Conservation (phyloP, 352 stramenopile genomes). For the Pythium brachiatum region DNA sequence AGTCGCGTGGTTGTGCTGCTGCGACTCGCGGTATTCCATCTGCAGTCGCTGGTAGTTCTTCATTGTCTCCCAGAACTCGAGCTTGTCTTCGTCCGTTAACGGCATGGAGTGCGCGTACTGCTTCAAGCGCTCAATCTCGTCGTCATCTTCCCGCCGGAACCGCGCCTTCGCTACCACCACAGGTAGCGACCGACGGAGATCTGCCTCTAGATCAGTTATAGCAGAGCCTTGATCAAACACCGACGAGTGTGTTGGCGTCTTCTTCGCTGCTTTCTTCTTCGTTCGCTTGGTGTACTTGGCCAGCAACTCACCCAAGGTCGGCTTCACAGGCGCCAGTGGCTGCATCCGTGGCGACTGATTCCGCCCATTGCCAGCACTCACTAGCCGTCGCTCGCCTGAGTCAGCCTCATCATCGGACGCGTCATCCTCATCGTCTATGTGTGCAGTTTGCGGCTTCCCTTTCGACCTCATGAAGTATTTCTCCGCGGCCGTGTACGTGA, state of each 20-base stretch:
- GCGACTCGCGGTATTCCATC: slow-evolving; percentile 29
- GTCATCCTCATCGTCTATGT: slow-evolving; percentile 3
- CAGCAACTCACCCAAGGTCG: slow-evolving; percentile 4
- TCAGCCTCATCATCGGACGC: background rate
- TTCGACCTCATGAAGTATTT: slow-evolving; percentile 26
- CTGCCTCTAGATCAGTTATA: background rate
- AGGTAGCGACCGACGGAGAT: background rate
- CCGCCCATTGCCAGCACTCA: background rate
- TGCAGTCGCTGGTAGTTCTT: slow-evolving; percentile 41
- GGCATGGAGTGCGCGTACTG: slow-evolving; percentile 39
- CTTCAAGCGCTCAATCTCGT: slow-evolving; percentile 48
- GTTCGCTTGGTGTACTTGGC: slow-evolving; percentile 6
- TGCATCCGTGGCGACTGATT: background rate
- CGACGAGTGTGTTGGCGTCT: slow-evolving; percentile 1
- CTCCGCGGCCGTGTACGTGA: slow-evolving; percentile 22
- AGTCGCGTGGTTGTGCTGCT: slow-evolving; percentile 35
- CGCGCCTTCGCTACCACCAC: background rate
- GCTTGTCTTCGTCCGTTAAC: slow-evolving; percentile 36
- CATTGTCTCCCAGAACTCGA: slow-evolving; percentile 46
- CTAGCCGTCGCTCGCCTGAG: background rate
- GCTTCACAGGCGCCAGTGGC: background rate
- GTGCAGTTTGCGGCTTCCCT: background rate
- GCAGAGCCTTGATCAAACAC: slow-evolving; percentile 16
- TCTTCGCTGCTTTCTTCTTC: slow-evolving; percentile 12
- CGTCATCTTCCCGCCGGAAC: slow-evolving; percentile 20